phyloP scores from a whole-genome alignment of 164 flowering plant genomes.

The Buxus sempervirens region DNA sequence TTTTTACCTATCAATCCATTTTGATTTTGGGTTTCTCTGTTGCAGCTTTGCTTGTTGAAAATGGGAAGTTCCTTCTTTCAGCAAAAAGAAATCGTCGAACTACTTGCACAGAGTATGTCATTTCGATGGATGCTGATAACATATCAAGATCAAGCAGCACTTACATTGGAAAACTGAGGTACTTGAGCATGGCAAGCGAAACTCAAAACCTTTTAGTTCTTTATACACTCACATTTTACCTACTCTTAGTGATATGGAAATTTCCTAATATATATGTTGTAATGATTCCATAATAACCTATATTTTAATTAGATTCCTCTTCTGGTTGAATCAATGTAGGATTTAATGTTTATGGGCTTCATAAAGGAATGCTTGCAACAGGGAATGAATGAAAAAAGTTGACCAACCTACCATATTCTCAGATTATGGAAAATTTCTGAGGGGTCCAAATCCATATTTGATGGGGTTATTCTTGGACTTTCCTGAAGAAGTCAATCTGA shows the following conservation, averaged over 20 bases:
- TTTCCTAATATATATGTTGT: too few relatives aligned
- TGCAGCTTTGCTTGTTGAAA: slow-evolving; percentile 29
- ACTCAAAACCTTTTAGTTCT: neutral
- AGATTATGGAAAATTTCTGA: too few relatives aligned
- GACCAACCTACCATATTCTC: neutral
- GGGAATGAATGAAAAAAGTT: neutral
- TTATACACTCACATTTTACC: too few relatives aligned
- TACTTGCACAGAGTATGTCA: slow-evolving; percentile 66
- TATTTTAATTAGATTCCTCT: neutral
- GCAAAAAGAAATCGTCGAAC: slow-evolving; percentile 57
- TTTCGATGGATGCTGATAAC: slow-evolving; percentile 50
- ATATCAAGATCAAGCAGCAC: slow-evolving; percentile 56
- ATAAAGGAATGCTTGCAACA: neutral
- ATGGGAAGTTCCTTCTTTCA: slow-evolving; percentile 76
- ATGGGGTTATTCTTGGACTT: neutral
- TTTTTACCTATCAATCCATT: neutral
- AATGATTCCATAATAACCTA: too few relatives aligned
- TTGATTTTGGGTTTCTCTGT: neutral
- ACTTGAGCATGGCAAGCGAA: neutral
- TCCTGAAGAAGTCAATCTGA: neutral
- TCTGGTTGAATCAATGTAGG: neutral
- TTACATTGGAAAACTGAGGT: slow-evolving; percentile 56
- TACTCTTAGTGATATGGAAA: too few relatives aligned
- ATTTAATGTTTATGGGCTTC: neutral
- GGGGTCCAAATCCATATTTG: neutral